A percentile compares a stretch with the other conserved stretches of the same genome.
Evolutionary conservation across 352 stramenopile genomes (phyloP).

Genomic region (Phytophthora lateralis): DNA sequence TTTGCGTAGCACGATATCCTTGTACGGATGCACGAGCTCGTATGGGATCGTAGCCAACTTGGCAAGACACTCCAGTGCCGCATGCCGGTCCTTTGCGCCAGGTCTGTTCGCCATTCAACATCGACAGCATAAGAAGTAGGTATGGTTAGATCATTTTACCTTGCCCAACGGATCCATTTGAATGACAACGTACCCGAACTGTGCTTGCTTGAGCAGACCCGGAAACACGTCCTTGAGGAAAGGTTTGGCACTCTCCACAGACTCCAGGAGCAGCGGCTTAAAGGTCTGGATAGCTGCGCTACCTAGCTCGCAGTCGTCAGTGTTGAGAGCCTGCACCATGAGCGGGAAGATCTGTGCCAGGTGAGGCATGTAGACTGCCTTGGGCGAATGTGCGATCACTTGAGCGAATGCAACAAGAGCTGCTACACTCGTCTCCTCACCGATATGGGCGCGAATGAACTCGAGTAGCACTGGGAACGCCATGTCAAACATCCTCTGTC

Average conservation of each 20-base stretch:
- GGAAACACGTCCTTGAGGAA: slow-evolving; percentile 88
- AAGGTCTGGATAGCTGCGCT: slow-evolving; percentile 84
- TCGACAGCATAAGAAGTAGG: not conserved
- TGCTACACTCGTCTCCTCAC: slow-evolving; percentile 51
- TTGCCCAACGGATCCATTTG: slow-evolving; percentile 4
- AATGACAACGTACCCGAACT: slow-evolving; percentile 59
- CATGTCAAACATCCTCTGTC: slow-evolving; percentile 80
- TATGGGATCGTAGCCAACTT: slow-evolving; percentile 85
- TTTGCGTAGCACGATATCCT: slow-evolving; percentile 79
- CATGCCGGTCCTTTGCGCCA: slow-evolving; percentile 69
- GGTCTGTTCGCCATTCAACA: slow-evolving; percentile 32
- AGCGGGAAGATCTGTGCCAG: slow-evolving; percentile 82
- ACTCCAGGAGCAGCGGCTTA: slow-evolving; percentile 76
- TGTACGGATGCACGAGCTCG: slow-evolving; percentile 89
- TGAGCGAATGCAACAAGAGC: slow-evolving; percentile 80
- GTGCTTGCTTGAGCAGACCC: slow-evolving; percentile 81
- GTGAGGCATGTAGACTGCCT: slow-evolving; percentile 79
- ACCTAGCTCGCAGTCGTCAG: slow-evolving; percentile 69
- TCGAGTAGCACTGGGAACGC: slow-evolving; percentile 75
- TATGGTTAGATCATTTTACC: not conserved
- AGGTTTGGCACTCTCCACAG: slow-evolving; percentile 78
- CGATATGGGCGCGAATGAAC: slow-evolving; percentile 56
- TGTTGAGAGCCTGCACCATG: slow-evolving; percentile 85
- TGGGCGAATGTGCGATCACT: slow-evolving; percentile 82
- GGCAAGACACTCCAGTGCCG: slow-evolving; percentile 76